Percentiles rank a stretch among this genome's conserved stretches.
Evolutionary conservation across 345 rosid species (phyloP).

Genomic region (Bretschneidera sinensis): DNA sequence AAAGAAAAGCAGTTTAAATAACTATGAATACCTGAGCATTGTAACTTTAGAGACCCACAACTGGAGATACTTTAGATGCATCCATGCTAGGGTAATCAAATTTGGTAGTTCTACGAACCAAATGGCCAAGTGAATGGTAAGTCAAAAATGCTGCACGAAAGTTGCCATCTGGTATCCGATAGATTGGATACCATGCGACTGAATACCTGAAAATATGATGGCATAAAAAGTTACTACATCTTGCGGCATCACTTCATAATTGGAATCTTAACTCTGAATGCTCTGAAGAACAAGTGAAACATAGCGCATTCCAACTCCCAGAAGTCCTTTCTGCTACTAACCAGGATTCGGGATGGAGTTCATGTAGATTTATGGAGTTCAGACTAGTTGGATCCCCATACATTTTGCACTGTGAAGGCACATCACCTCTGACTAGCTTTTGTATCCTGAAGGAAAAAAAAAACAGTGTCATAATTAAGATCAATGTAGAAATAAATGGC

Average conservation of each 20-base stretch:
- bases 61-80: conserved; percentile 34
- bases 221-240: background rate
- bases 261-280: background rate
- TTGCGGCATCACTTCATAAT: background rate
- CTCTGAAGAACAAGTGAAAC: background rate
- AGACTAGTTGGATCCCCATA: conserved; percentile 41
- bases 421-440: conserved; percentile 32
- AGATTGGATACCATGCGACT: conserved; percentile 67
- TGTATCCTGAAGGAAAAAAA: conserved; percentile 36
- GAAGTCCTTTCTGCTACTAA: conserved; percentile 18
- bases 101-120: conserved; percentile 25
- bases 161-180: conserved; percentile 57
- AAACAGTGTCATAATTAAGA: background rate
- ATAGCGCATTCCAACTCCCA: background rate
- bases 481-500: too few relatives aligned
- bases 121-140: conserved; percentile 52
- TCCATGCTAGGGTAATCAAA: conserved; percentile 18
- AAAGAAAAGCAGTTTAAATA: background rate
- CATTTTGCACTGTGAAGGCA: conserved; percentile 25
- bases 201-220: conserved; percentile 44
- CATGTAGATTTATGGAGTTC: conserved; percentile 30
- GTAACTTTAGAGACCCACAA: conserved; percentile 55
- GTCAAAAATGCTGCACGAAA: conserved; percentile 60
- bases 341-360: conserved; percentile 58
- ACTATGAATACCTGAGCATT: conserved; percentile 43